A percentile compares a stretch with the other conserved stretches of the same genome.
These are phyloP conservation scores for Acacia melanoxylon DNA, from an alignment of 306 rosid genomes.

Conservation along the genomic window DNA sequence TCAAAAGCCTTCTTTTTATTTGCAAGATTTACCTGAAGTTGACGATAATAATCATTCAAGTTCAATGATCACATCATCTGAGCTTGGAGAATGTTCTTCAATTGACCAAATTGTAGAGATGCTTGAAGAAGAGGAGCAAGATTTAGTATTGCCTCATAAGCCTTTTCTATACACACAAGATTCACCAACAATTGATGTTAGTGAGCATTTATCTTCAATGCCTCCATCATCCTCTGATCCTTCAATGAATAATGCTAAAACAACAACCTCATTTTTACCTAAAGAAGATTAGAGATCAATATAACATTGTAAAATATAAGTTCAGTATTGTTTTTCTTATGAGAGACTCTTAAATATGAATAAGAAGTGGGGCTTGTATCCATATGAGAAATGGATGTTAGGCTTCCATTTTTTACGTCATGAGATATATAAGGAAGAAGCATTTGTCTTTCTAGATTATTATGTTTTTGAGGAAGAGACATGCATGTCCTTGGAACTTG, in stretches of 20 bases:
- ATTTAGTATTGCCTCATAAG: too few relatives aligned
- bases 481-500: too few relatives aligned
- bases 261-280: background rate
- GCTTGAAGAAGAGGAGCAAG: background rate
- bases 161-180: background rate
- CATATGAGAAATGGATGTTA: too few relatives aligned
- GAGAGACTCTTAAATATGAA: too few relatives aligned
- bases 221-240: background rate
- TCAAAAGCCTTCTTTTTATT: background rate
- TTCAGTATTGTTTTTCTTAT: too few relatives aligned
- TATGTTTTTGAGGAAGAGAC: too few relatives aligned
- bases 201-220: background rate
- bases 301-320: background rate
- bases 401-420: too few relatives aligned
- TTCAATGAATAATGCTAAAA: background rate
- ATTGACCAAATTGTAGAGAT: conserved; percentile 18
- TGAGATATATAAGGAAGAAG: too few relatives aligned
- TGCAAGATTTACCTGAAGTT: background rate
- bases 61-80: background rate
- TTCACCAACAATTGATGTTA: background rate
- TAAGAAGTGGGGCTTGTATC: too few relatives aligned
- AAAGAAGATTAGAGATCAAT: background rate
- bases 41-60: background rate
- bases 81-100: conserved; percentile 5
- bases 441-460: too few relatives aligned